These are phyloP conservation scores for Oleoguttula mirabilis DNA, from an alignment of 495 filamentous ascomycete genomes.

Conservation along the genomic window DNA sequence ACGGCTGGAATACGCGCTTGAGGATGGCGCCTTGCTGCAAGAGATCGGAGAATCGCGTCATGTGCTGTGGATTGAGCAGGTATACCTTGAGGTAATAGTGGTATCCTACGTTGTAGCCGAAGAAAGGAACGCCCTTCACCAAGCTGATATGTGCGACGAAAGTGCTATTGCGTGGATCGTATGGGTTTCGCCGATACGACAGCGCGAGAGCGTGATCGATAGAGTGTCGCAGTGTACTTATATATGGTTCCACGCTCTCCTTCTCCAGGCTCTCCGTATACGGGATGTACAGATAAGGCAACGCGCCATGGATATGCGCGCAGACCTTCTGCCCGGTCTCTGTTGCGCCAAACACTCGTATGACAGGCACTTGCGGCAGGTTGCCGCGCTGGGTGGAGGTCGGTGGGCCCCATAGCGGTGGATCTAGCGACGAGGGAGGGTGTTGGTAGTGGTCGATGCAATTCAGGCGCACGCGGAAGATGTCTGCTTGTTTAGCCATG, in stretches of 20 bases:
- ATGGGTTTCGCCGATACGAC: constrained; percentile 63
- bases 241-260: constrained; percentile 57
- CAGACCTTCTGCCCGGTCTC: constrained; percentile 95
- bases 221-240: constrained; percentile 58
- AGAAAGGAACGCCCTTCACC: constrained; percentile 90
- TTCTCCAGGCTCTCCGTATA: constrained; percentile 60
- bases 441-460: constrained; percentile 90
- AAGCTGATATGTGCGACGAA: constrained; percentile 85
- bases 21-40: constrained; percentile 77
- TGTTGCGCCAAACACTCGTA: constrained; percentile 84
- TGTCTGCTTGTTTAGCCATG: constrained; percentile 19
- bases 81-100: constrained; percentile 89
- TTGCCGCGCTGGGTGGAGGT: constrained; percentile 39
- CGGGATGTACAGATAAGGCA: constrained; percentile 87
- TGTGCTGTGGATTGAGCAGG: constrained; percentile 70
- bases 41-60: constrained; percentile 71
- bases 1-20: constrained; percentile 72
- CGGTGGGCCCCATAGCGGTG: constrained; percentile 45
- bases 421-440: constrained; percentile 67
- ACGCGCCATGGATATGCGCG: constrained; percentile 89
- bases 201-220: constrained; percentile 77
- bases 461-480: constrained; percentile 74
- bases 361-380: constrained; percentile 66
- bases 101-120: constrained; percentile 88
- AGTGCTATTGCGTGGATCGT: constrained; percentile 38